These are phyloP conservation scores for Thinopyrum elongatum DNA, from an alignment of 176 grass and related monocot species.

Conservation along the genomic window DNA sequence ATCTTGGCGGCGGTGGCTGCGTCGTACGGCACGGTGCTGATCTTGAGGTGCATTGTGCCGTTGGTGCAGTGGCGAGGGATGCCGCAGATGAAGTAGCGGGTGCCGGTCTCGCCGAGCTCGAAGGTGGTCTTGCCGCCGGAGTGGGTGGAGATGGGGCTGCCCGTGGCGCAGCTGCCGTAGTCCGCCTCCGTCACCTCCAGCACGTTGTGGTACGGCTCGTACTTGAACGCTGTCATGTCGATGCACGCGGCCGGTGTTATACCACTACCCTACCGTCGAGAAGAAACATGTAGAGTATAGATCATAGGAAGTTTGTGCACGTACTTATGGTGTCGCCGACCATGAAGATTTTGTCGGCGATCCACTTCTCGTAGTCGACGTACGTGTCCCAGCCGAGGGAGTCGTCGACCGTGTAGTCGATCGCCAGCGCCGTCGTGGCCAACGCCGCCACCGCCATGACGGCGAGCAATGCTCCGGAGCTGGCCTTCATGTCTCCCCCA, in stretches of 20 bases:
- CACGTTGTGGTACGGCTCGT: slow-evolving; percentile 59
- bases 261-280: background rate
- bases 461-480: slow-evolving; percentile 18
- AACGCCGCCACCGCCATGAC: slow-evolving; percentile 23
- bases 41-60: slow-evolving; percentile 65
- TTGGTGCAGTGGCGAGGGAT: slow-evolving; percentile 57
- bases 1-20: background rate
- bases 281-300: background rate
- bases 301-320: background rate
- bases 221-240: slow-evolving; percentile 47
- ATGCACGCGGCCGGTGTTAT: background rate
- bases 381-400: slow-evolving; percentile 54
- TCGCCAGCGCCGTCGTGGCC: slow-evolving; percentile 28
- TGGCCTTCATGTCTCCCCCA: slow-evolving; percentile 24
- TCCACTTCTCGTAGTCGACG: slow-evolving; percentile 56
- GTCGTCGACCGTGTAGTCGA: slow-evolving; percentile 43
- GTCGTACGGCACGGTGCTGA: slow-evolving; percentile 42
- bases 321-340: slow-evolving; percentile 66
- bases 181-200: slow-evolving; percentile 49
- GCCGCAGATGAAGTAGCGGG: slow-evolving; percentile 84
- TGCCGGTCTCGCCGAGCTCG: slow-evolving; percentile 42
- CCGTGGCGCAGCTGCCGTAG: slow-evolving; percentile 46
- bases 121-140: slow-evolving; percentile 52
- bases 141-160: slow-evolving; percentile 23
- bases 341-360: slow-evolving; percentile 37